These are phyloP conservation scores for Parietaria judaica DNA, from an alignment of 306 rosid species.

Conservation along the genomic window DNA sequence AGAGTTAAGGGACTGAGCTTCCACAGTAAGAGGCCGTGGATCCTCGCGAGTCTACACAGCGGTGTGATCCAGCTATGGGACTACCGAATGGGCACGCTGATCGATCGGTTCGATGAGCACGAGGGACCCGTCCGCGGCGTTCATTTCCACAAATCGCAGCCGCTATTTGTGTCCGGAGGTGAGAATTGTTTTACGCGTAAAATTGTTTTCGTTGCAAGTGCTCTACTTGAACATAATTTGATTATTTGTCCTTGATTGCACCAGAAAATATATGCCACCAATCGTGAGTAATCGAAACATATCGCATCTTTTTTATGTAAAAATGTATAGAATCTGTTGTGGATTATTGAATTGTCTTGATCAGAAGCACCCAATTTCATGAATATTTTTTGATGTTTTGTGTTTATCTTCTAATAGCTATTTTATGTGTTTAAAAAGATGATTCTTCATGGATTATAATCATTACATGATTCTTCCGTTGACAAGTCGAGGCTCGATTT, in stretches of 20 bases:
- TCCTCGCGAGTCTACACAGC: slow-evolving; percentile 97
- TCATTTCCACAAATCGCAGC: slow-evolving; percentile 95
- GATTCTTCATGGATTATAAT: too few species aligned
- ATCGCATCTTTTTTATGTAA: too few species aligned
- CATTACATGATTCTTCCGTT: neutral
- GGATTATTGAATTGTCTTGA: neutral
- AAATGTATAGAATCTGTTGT: too few species aligned
- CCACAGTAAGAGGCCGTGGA: slow-evolving; percentile 93
- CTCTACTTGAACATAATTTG: neutral
- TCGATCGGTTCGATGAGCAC: slow-evolving; percentile 92
- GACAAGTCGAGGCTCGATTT: slow-evolving; percentile 5
- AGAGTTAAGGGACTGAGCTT: slow-evolving; percentile 97
- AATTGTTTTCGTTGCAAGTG: neutral
- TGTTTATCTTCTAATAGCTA: too few species aligned
- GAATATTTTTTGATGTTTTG: too few species aligned
- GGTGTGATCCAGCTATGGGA: slow-evolving; percentile 99
- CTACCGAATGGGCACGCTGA: slow-evolving; percentile 92
- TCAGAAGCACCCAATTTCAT: too few species aligned
- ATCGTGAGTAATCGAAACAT: too few species aligned
- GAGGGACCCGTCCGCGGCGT: slow-evolving; percentile 98
- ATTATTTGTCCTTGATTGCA: neutral
- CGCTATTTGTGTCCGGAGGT: slow-evolving; percentile 97
- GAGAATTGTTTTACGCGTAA: neutral
- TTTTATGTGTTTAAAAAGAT: too few species aligned
- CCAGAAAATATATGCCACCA: neutral